A percentile compares a stretch with the other conserved stretches of the same genome.
These are phyloP conservation scores for Phytophthora kernoviae DNA, from an alignment of 352 stramenopile genomes.

Conservation along the genomic window DNA sequence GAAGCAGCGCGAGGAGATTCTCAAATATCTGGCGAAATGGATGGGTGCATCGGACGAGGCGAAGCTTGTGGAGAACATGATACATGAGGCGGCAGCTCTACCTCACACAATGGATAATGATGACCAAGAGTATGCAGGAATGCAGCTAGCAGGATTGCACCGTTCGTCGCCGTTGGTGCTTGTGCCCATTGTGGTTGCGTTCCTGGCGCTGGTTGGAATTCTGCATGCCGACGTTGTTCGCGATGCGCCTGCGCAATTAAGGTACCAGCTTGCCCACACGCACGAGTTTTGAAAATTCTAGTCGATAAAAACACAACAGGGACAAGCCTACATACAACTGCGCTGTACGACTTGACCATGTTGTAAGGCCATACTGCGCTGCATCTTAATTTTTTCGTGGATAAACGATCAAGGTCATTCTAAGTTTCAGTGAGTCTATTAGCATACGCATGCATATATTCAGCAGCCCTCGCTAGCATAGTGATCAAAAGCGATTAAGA, in stretches of 20 bases:
- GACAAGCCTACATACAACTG: no score
- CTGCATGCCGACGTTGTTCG: conserved; percentile 61
- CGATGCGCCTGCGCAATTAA: conserved; percentile 42
- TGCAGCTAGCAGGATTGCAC: conserved; percentile 34
- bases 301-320: conserved; percentile 11
- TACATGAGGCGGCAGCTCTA: conserved; percentile 14
- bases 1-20: conserved; percentile 70
- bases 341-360: background rate
- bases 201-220: conserved; percentile 53
- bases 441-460: conserved; percentile 31
- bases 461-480: conserved; percentile 2
- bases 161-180: conserved; percentile 68
- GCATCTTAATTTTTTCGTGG: conserved; percentile 11
- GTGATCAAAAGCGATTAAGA: conserved; percentile 12
- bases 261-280: conserved; percentile 47
- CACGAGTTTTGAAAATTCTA: conserved; percentile 26
- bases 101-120: conserved; percentile 21
- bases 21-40: conserved; percentile 72
- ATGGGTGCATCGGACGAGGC: conserved; percentile 25
- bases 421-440: conserved; percentile 25
- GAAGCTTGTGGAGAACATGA: conserved; percentile 12
- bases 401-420: conserved; percentile 24
- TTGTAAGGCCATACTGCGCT: no score
- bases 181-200: conserved; percentile 64
- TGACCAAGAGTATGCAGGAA: conserved; percentile 25